Evolutionary conservation across 2,329 filamentous ascomycete genomes (phyloP), one percentile per base, ranked within the genome.

Genomic region (Nigrospora osmanthi): DNA sequence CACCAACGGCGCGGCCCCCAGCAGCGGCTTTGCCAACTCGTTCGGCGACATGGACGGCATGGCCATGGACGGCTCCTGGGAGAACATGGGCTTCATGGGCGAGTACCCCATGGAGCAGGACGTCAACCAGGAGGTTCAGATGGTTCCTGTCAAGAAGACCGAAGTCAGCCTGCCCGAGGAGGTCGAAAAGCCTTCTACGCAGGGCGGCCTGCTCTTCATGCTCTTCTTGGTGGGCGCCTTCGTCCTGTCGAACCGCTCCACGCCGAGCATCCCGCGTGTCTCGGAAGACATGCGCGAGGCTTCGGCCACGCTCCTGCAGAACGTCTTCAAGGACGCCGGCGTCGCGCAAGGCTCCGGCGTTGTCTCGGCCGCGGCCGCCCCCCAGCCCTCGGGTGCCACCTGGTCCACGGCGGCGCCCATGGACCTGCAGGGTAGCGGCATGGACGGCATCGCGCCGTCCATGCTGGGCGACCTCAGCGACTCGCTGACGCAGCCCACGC

Each of bases 161-260:
- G 73, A 76, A 48, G 61, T 67, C 47, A 55, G 61, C 45, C 64
- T 73, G 42, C 61, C 67, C 37, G 61, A 62, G 55, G 75, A 80
- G 36, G 63, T 66, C 47, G 80, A 85, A 50, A 83, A 83, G 69
- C 70, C 78, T 47, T 76, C 83, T 49, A 83, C 88, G 54, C 87
- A 90, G 57, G 87, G 89, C 42, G 80, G 88, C 58, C 70, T 97
- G 57, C 76, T 97, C 64, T 85, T 91, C 66, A 95, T 96, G 89
- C 86, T 96, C 55, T 86, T 98, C 60, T 85, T 98, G 44, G 90
- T 95, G 52, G 93, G 93, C 61, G 93, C 93, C 43, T 95, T 96
- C 61, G 89, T 97, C 56, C 85, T 93, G 50, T 96, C 91, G 31
- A 94, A 90, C 68, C 81, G 81, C 54, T 79, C 81, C 38, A 74